A percentile compares a stretch with the other conserved stretches of the same genome.
These are phyloP conservation scores for Penicillium sp. DNA, from an alignment of 2,329 filamentous ascomycete species.

Conservation along the genomic window DNA sequence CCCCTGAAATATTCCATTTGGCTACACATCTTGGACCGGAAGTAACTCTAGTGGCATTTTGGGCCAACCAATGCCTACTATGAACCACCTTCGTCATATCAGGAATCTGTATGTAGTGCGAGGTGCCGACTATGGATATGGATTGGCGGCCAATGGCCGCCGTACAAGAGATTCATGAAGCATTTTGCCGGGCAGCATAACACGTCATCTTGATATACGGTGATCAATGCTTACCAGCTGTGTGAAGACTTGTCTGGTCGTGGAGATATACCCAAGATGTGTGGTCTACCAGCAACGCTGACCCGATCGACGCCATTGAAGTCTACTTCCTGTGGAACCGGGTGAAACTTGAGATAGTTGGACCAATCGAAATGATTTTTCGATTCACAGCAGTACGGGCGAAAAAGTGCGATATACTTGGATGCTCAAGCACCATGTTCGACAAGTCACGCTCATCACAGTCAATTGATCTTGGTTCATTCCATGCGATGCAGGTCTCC, in stretches of 20 bases:
- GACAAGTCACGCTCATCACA: background rate
- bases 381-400: background rate
- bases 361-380: background rate
- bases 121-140: background rate
- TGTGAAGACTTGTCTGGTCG: background rate
- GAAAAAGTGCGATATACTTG: background rate
- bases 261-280: background rate
- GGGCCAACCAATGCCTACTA: too few relatives aligned
- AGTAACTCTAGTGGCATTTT: constrained; percentile 18
- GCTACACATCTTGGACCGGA: constrained; percentile 42
- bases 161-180: background rate
- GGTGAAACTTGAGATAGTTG: background rate
- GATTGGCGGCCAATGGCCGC: background rate
- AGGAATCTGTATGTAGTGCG: background rate
- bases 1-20: constrained; percentile 45
- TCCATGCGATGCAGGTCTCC: too few relatives aligned
- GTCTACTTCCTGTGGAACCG: background rate
- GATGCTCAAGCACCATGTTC: background rate
- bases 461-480: background rate
- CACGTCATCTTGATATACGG: background rate
- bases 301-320: background rate
- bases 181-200: background rate
- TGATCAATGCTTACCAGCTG: background rate
- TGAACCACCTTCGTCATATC: background rate
- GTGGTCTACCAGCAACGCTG: background rate